These are phyloP conservation scores for Neopestalotiopsis sp. DNA, from an alignment of 2,329 filamentous ascomycete genomes.

Conservation along the genomic window DNA sequence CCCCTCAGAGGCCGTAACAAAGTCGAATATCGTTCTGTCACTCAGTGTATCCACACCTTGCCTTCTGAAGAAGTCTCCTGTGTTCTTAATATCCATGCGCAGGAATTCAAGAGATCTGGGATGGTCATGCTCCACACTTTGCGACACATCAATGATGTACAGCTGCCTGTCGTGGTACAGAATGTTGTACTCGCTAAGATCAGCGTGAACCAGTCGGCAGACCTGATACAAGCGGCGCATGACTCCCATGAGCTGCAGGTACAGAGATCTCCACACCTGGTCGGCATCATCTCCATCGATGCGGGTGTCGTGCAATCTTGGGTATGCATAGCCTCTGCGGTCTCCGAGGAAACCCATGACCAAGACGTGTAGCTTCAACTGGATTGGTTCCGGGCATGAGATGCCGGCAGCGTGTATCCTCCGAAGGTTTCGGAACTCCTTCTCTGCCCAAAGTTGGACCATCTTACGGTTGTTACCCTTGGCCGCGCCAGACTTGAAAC, in stretches of 20 bases:
- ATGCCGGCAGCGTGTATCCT: constrained; percentile 85
- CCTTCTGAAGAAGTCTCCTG: constrained; percentile 87
- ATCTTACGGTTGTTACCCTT: constrained; percentile 95
- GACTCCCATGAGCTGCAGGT: constrained; percentile 81
- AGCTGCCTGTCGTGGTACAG: constrained; percentile 83
- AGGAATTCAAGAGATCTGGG: constrained; percentile 91
- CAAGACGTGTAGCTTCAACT: constrained; percentile 90
- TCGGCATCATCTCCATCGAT: constrained; percentile 72
- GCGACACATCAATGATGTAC: constrained; percentile 96
- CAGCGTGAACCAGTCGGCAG: constrained; percentile 90
- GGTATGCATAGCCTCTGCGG: constrained; percentile 84
- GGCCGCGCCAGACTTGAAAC: constrained; percentile 89
- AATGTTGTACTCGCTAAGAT: constrained; percentile 98
- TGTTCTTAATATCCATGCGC: constrained; percentile 98
- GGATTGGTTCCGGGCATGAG: constrained; percentile 86
- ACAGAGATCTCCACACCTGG: constrained; percentile 76
- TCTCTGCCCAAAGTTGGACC: constrained; percentile 99
- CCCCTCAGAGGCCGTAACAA: constrained; percentile 71
- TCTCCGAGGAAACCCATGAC: constrained; percentile 95
- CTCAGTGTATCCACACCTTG: constrained; percentile 82
- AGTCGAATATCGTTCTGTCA: constrained; percentile 83
- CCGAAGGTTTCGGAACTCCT: constrained; percentile 93
- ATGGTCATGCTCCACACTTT: constrained; percentile 96
- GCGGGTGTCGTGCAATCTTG: constrained; percentile 84
- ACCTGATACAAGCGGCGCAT: constrained; percentile 95